Evolutionary conservation across 2,329 filamentous ascomycete species (phyloP).

Genomic region (Kalmusia sp.): DNA sequence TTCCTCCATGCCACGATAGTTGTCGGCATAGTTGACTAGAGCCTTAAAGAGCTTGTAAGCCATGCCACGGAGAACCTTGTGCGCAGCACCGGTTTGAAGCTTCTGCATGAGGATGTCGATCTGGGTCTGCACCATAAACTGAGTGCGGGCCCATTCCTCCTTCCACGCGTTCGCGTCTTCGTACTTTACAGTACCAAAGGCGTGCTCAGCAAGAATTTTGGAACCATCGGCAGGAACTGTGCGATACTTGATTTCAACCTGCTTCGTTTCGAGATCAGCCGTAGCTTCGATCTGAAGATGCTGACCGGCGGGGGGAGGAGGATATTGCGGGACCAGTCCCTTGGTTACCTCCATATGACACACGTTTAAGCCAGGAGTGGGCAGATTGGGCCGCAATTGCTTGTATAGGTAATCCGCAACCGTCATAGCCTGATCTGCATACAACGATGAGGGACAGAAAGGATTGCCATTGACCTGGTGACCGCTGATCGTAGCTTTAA

Average conservation of each 20-base stretch:
- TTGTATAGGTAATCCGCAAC: slow-evolving; percentile 73
- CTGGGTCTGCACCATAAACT: slow-evolving; percentile 64
- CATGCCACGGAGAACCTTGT: slow-evolving; percentile 76
- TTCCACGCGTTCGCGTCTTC: slow-evolving; percentile 68
- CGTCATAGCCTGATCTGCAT: slow-evolving; percentile 71
- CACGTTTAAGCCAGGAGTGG: slow-evolving; percentile 68
- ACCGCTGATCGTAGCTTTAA: slow-evolving; percentile 67
- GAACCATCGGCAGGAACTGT: slow-evolving; percentile 67
- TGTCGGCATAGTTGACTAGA: slow-evolving; percentile 63
- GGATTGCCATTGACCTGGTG: slow-evolving; percentile 73
- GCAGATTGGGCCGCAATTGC: slow-evolving; percentile 63
- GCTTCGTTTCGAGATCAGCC: slow-evolving; percentile 63
- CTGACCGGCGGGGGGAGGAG: slow-evolving; percentile 59
- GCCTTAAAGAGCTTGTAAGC: slow-evolving; percentile 77
- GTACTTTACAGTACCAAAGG: slow-evolving; percentile 66
- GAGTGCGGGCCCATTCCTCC: slow-evolving; percentile 70
- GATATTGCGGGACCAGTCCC: slow-evolving; percentile 68
- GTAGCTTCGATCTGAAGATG: slow-evolving; percentile 67
- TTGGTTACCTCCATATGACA: slow-evolving; percentile 72
- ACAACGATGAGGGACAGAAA: slow-evolving; percentile 69
- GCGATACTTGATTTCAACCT: slow-evolving; percentile 61
- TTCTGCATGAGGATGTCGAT: slow-evolving; percentile 72
- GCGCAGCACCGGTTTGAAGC: slow-evolving; percentile 70
- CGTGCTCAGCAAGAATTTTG: slow-evolving; percentile 66
- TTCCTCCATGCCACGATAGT: slow-evolving; percentile 65